phyloP scores from a whole-genome alignment of 1,284 basidiomycete species.

The Moesziomyces sp. region DNA sequence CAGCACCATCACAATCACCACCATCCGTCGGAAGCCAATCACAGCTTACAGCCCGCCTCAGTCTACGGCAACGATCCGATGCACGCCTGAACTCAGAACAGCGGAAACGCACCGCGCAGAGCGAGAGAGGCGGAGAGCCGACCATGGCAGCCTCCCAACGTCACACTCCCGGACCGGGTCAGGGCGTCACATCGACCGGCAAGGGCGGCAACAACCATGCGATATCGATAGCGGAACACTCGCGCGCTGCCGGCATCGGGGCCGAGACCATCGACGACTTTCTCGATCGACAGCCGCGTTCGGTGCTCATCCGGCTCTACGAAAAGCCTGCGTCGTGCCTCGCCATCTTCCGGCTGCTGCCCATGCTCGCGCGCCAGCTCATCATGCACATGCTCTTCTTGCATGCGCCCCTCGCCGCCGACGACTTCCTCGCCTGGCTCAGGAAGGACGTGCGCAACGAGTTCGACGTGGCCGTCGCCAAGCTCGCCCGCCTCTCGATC shows the following conservation, averaged over 20 bases:
- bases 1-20: too few species aligned
- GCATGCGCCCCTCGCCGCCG: constrained; percentile 77
- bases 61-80: too few species aligned
- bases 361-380: constrained; percentile 86
- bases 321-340: constrained; percentile 90
- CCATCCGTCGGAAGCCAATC: too few species aligned
- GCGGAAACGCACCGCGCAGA: constrained; percentile 2
- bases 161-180: constrained; percentile 33
- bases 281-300: constrained; percentile 85
- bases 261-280: constrained; percentile 73
- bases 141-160: constrained; percentile 21
- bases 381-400: constrained; percentile 93
- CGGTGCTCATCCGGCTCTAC: constrained; percentile 84
- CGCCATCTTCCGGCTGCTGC: constrained; percentile 88
- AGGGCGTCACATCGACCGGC: constrained; percentile 33
- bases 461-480: constrained; percentile 41
- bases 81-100: too few species aligned
- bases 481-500: constrained; percentile 50
- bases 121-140: not conserved
- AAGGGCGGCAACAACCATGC: constrained; percentile 24
- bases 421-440: constrained; percentile 85
- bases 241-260: constrained; percentile 45
- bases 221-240: constrained; percentile 37
- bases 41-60: too few species aligned
- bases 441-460: constrained; percentile 73